Evolutionary conservation across 768 basidiomycete genomes (phyloP), one percentile per base, ranked within the genome.

Genomic region (Myochromella boudieri): DNA sequence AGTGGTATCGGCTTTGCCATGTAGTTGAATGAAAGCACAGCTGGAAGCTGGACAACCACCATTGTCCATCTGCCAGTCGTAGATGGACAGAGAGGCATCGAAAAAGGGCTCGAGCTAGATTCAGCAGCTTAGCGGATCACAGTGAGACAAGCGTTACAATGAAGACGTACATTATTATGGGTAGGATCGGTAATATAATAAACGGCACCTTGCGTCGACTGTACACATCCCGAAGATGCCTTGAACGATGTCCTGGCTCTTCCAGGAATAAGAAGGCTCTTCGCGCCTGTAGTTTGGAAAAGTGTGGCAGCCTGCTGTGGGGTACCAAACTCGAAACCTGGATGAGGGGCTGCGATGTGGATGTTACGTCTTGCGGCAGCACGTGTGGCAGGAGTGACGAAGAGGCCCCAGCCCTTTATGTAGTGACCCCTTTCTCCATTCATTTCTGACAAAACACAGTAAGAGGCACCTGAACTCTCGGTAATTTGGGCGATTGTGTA

Each of bases 101-200:
- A 70, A 68, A 44, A 77, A 77, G 1, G 71, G 71, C 54, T 79
- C 72, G 15, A 60, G 49, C 75, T 77, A 46, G 4, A 20, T 6
- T n/a, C 46, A 25, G 5, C 21, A 14, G 12, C 20, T 49, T 11
- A 42, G 28, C 12, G 24, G 29, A 12, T 17, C 9, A 14, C 15
- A 21, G 25, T 18, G 22, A 24, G 22, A 21, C 4, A 24, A 22
- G 15, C 14, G 1, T 18, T 22, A n/a, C 7, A n/a, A 9, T 33
- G 45, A 3, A 20, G 3, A 58, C 63, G 32, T 54, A 74, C 75
- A 17, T 64, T 62, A 43, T 75, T 73, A 56, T 79, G 77, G 2
- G 72, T 61, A 25, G 76, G 70, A 54, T 78, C 77, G 0, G 77
- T 79, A 46, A 58, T 65, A 38, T 68, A 73, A 54, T 73, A 75